Evolutionary conservation across 331 rosid genomes (phyloP), one percentile per base, ranked within the genome.

Genomic region (Phaseolus coccineus): DNA sequence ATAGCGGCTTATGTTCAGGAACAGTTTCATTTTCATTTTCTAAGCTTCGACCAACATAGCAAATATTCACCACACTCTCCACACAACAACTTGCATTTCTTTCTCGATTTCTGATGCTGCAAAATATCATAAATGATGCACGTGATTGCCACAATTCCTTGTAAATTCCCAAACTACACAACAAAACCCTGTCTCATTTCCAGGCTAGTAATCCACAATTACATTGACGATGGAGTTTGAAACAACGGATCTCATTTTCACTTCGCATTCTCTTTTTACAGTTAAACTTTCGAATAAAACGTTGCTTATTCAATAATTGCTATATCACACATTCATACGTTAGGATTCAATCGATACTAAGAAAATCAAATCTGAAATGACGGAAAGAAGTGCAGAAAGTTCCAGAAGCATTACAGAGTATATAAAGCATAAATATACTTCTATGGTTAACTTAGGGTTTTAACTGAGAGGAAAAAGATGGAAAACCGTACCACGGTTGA

Each of bases 401-500:
- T 66, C 42, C 68, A 63, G 70, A 67, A 15, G 69, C 53, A 69
- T 74, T 37, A 24, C 46, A 63, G 27, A 31, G 39, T 35, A 35
- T 35, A 35, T 35, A 35, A 39, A 40, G 53, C 25, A 28, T 8
- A 69, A 10, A 39, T 35, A 16, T 50, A 62, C 6, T 35, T 42
- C 0, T 53, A 15, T 2, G 4, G 51, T 35, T 44, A 77, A 61
- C 65, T 55, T 80, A 83, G 89, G 89, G 87, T 73, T 80, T 74
- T 44, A 67, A 80, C 59, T 56, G 57, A 14, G 25, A 22, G 4
- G 11, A 63, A 57, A 58, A 70, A 70, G 33, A 55, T 19, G 28
- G 31, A 16, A 68, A 72, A 69, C 22, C 84, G 33, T 81, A 88
- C 91, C 89, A 69, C 69, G 69, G 86, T 44, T 24, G 87, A 75